phyloP scores from a whole-genome alignment of 805 yeast species.

The Isabelozyma gotoi region DNA sequence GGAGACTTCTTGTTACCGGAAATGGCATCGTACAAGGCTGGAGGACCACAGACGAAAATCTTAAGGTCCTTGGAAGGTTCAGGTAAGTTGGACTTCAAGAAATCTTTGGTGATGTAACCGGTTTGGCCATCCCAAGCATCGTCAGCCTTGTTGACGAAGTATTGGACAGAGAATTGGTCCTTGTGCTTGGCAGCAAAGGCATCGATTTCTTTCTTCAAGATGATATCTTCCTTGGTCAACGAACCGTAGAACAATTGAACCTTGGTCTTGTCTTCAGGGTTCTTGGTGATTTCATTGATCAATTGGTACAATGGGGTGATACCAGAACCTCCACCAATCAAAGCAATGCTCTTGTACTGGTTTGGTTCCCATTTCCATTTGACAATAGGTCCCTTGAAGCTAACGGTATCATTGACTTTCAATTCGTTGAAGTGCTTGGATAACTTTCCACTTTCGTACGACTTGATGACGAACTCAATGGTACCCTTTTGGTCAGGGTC shows the following conservation, averaged over 20 bases:
- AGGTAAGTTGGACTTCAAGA: slow-evolving; percentile 59
- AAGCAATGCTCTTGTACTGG: slow-evolving; percentile 72
- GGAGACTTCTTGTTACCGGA: slow-evolving; percentile 87
- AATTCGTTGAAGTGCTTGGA: slow-evolving; percentile 68
- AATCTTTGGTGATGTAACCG: slow-evolving; percentile 81
- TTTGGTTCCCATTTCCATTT: slow-evolving; percentile 93
- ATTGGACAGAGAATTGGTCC: slow-evolving; percentile 73
- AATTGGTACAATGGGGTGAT: slow-evolving; percentile 94
- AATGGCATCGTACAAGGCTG: slow-evolving; percentile 81
- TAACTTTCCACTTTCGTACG: slow-evolving; percentile 83
- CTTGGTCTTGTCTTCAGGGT: slow-evolving; percentile 88
- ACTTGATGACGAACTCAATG: slow-evolving; percentile 79
- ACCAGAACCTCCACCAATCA: slow-evolving; percentile 96
- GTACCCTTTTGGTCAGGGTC: slow-evolving; percentile 69
- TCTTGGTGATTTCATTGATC: slow-evolving; percentile 67
- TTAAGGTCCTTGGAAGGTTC: slow-evolving; percentile 58
- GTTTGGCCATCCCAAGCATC: slow-evolving; percentile 52
- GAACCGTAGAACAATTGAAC: slow-evolving; percentile 81
- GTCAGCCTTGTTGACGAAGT: slow-evolving; percentile 74
- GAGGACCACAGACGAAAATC: slow-evolving; percentile 95
- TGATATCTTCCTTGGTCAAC: slow-evolving; percentile 73
- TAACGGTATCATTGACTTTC: slow-evolving; percentile 74
- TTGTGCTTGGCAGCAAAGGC: slow-evolving; percentile 62
- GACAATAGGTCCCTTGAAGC: slow-evolving; percentile 91
- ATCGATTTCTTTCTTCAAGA: slow-evolving; percentile 78